A percentile compares a stretch with the other conserved stretches of the same genome.
Conservation (phyloP, 352 stramenopile genomes). For the Globisporangium viniferum region DNA sequence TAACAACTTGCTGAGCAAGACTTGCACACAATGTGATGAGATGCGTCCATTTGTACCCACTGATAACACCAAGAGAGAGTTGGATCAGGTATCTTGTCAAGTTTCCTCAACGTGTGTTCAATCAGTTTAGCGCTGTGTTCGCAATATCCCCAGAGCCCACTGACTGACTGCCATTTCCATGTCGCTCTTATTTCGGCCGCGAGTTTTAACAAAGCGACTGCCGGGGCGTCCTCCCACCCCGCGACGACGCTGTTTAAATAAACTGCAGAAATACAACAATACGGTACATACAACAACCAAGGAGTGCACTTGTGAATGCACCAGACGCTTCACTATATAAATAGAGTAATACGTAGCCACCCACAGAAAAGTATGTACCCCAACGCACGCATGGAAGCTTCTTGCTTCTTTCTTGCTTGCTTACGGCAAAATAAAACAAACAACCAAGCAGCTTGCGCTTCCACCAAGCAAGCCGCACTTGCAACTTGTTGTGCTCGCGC, state of each 20-base stretch:
- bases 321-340: background rate
- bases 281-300: background rate
- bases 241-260: background rate
- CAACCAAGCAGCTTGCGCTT: no score
- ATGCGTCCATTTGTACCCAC: background rate
- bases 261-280: background rate
- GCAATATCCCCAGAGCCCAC: background rate
- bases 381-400: constrained; percentile 5
- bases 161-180: background rate
- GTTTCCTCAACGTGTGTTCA: background rate
- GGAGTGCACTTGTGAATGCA: background rate
- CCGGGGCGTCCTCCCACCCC: background rate
- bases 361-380: background rate
- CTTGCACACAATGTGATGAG: background rate
- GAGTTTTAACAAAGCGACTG: background rate
- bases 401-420: background rate
- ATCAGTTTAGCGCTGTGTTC: background rate
- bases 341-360: background rate
- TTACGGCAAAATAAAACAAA: background rate
- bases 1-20: no score
- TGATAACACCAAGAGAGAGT: background rate
- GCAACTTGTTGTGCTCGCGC: background rate
- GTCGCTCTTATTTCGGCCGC: background rate
- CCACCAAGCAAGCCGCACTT: no score
- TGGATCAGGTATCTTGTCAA: background rate